Evolutionary conservation across 1,284 basidiomycete genomes (phyloP).

Genomic region (Ustilago vetiveriae): DNA sequence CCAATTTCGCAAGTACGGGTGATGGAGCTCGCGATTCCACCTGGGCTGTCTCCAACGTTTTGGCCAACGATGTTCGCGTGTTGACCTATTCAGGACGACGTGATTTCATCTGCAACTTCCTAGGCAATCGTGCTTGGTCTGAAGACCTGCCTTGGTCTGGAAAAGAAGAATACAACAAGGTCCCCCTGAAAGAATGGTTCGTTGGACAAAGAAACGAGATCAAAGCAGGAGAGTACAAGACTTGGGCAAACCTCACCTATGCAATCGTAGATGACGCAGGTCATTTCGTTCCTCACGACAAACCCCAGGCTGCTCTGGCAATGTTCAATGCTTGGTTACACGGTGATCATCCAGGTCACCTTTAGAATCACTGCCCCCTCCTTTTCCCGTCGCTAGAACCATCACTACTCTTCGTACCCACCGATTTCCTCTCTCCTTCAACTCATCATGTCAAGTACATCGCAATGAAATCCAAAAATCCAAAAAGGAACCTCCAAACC

Average conservation of each 20-base stretch:
- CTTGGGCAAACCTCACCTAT: slow-evolving; percentile 51
- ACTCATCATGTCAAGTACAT: too few species aligned
- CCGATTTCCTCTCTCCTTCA: background rate
- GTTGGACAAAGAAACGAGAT: slow-evolving; percentile 1
- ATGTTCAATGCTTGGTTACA: slow-evolving; percentile 64
- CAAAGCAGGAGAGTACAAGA: slow-evolving; percentile 53
- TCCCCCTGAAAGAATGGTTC: slow-evolving; percentile 49
- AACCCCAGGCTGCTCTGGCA: slow-evolving; percentile 49
- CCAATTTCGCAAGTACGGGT: slow-evolving; percentile 60
- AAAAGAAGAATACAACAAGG: slow-evolving; percentile 46
- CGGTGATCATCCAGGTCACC: slow-evolving; percentile 16
- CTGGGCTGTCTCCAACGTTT: slow-evolving; percentile 57
- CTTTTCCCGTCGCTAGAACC: too few species aligned
- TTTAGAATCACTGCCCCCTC: slow-evolving; percentile 4
- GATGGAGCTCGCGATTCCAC: slow-evolving; percentile 61
- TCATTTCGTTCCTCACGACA: slow-evolving; percentile 65
- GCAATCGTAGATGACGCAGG: slow-evolving; percentile 57
- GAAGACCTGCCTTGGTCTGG: slow-evolving; percentile 55
- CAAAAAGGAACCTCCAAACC: too few species aligned
- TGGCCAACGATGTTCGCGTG: slow-evolving; percentile 54
- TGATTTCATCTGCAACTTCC: slow-evolving; percentile 65
- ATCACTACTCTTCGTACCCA: too few species aligned
- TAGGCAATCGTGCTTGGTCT: slow-evolving; percentile 60
- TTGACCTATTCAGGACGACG: slow-evolving; percentile 56
- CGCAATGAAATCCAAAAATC: too few species aligned